A percentile compares a stretch with the other conserved stretches of the same genome.
phyloP scores from a whole-genome alignment of 2,329 filamentous ascomycete species.

The Myotisia sp. region DNA sequence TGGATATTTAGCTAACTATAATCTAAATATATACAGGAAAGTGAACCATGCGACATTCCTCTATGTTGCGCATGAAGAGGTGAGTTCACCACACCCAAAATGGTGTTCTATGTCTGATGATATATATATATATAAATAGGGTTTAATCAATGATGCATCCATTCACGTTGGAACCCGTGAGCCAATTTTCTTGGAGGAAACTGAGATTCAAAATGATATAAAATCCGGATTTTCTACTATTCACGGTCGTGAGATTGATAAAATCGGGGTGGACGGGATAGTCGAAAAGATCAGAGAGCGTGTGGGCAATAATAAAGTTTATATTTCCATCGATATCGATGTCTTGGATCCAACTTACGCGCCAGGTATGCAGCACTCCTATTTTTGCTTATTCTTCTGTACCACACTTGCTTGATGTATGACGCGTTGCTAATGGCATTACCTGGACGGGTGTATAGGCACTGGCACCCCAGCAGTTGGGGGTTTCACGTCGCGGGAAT shows the following conservation, averaged over 20 bases:
- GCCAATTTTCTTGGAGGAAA: conserved; percentile 36
- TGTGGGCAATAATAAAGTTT: conserved; percentile 65
- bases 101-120: conserved; percentile 54
- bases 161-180: conserved; percentile 44
- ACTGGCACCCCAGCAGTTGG: conserved; percentile 83
- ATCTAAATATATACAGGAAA: conserved; percentile 55
- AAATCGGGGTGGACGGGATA: conserved; percentile 57
- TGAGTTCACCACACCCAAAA: conserved; percentile 45
- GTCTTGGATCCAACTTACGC: conserved; percentile 57
- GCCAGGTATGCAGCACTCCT: conserved; percentile 41
- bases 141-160: conserved; percentile 40
- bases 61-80: conserved; percentile 72
- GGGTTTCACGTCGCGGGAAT: conserved; percentile 78
- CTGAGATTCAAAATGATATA: conserved; percentile 42
- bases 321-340: conserved; percentile 71
- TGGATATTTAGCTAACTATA: no score
- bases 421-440: neutral
- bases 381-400: neutral
- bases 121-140: conserved; percentile 51
- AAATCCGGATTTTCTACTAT: conserved; percentile 67
- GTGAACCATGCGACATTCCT: conserved; percentile 90
- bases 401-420: neutral
- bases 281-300: conserved; percentile 54
- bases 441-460: no score
- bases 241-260: conserved; percentile 71